Base-by-base conservation (phyloP, 352 stramenopile species). In the Phytophthora pseudosyringae region DNA sequence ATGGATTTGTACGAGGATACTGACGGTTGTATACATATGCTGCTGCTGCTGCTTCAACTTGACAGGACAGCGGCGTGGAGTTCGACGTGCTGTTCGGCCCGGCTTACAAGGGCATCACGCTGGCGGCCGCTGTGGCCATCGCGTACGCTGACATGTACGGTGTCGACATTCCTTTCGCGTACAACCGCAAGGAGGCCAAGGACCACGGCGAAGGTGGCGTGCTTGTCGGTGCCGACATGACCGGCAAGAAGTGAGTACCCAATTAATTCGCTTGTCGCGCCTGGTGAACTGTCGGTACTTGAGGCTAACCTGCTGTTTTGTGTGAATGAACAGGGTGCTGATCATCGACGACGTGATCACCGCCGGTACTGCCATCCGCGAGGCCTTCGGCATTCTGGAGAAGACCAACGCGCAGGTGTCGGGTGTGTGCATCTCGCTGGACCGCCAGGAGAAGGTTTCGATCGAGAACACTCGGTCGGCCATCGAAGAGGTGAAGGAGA, bases 271-370 rank as follows among this genome's bases (percentile, higher is more conserved):
- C 21, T 21, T 21, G 2, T 21, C 21, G 21, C 21, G 21, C 21
- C 21, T 21, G 21, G 21, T 21, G 21, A 21, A 21, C 21, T 21
- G 21, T 35, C 1, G 36, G 21, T 26, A 15, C 43, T 40, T 50
- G 33, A 16, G 40, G 38, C 29, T 59, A 39, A 53, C 51, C 43
- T 28, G 52, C 38, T 31, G 1, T 47, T 61, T 47, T 45, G 16
- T 56, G 10, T 25, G 13, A 41, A 64, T 53, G 32, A 44, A 32
- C 56, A 95, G 86, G 35, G 97, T 99, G 18, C 76, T 99, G 33
- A 95, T 99, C 59, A 93, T 99, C 48, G 98, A 99, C 76, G 98
- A 99, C 83, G 98, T 99, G 16, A 99, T 99, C 67, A 99, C 97
- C 6, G 97, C 97, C 11, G 98, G 98, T 33, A 99, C 97, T 54